phyloP scores from a whole-genome alignment of 345 rosid species.

The Schrenkiella parvula region DNA sequence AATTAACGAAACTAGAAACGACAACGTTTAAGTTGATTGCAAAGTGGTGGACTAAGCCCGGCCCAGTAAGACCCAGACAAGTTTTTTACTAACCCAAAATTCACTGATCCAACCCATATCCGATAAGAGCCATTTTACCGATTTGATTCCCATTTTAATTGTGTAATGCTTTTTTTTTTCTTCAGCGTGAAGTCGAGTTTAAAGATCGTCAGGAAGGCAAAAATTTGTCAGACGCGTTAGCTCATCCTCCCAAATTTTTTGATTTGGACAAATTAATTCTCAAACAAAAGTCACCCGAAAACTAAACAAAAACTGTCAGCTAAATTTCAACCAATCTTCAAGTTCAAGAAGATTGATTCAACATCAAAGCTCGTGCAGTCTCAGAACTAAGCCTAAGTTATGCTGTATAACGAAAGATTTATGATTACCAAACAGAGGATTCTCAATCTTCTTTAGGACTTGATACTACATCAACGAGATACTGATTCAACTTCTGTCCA shows the following conservation, averaged over 20 bases:
- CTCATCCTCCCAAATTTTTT: neutral
- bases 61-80: neutral
- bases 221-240: too few relatives aligned
- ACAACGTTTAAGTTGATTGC: neutral
- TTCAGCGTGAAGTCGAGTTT: neutral
- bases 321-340: neutral
- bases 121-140: neutral
- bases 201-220: too few relatives aligned
- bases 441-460: constrained; percentile 37
- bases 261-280: neutral
- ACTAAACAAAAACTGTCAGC: neutral
- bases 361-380: neutral
- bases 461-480: constrained; percentile 29
- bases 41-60: neutral
- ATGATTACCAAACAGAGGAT: neutral
- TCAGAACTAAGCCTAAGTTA: constrained; percentile 5
- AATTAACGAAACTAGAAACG: neutral
- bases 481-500: constrained; percentile 54
- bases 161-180: too few relatives aligned
- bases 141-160: neutral
- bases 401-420: neutral
- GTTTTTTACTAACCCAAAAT: neutral
- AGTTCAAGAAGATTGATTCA: neutral
- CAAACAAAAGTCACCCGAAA: neutral
- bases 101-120: neutral